Base-by-base conservation (phyloP, 805 yeast species). In the Ogataea saltuana region DNA sequence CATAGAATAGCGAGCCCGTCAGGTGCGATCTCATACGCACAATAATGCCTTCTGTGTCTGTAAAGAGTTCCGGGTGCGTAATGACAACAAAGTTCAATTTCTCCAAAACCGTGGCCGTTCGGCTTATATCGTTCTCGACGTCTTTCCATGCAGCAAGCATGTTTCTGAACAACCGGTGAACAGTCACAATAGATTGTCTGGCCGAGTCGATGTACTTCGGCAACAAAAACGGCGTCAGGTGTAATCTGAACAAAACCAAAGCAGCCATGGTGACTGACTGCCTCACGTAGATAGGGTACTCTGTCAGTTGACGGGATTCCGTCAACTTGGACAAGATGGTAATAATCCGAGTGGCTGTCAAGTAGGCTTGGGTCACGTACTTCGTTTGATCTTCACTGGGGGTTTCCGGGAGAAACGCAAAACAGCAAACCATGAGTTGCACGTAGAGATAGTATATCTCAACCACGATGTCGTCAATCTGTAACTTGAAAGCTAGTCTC, bases 101-200 rank as follows among this genome's bases (percentile, higher is more conserved):
- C 55, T 90, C 97, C 54, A 90, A 71, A 7, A 89, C 91, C 50
- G 87, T 88, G 2, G 97, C 97, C 0, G 95, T 86, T 61, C 97
- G 74, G 2, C 95, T 83, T 23, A 90, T 85, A 64, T 90, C 97
- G 65, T 88, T 89, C 48, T 88, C 88, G 29, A 89, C 85, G 38
- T 84, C 85, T 50, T 86, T 83, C 97, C 97, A 90, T 6, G 95
- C 90, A 3, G 93, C 83, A 28, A 88, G 70, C 64, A 91, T 89
- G 59, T 90, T 90, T 64, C 97, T 74, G 61, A 80, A 87, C 33
- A 89, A 68, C 59, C 97, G 72, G 63, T 90, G 97, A 2, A 88
- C 95, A 0, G 97, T 90, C 11, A 90, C 97, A 55, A 90, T 86
- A 4, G 95, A 85, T 63, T 90, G 97, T 51, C 97, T 75, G 1